phyloP scores from a whole-genome alignment of 495 filamentous ascomycete species.

The Clohesyomyces aquaticus region DNA sequence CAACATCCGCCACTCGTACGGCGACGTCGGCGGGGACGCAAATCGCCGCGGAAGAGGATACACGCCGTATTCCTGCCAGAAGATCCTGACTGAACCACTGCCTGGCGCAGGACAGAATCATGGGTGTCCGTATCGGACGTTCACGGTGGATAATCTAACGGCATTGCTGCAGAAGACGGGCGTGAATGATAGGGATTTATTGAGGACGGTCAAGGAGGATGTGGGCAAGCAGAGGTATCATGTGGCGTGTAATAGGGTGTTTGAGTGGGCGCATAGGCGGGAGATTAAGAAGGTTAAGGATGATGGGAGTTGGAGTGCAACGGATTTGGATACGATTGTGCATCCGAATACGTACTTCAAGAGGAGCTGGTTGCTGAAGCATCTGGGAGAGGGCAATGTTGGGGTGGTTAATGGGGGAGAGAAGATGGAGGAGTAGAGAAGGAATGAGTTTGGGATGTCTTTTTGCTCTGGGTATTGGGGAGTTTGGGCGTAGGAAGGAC shows the following conservation, averaged over 20 bases:
- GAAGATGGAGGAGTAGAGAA: constrained; percentile 33
- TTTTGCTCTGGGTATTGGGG: not conserved
- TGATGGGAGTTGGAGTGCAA: constrained; percentile 71
- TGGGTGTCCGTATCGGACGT: constrained; percentile 95
- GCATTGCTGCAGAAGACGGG: constrained; percentile 73
- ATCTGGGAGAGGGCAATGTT: constrained; percentile 55
- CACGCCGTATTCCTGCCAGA: constrained; percentile 89
- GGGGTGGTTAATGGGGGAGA: constrained; percentile 32
- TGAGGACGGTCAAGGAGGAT: constrained; percentile 84
- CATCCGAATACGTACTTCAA: constrained; percentile 99
- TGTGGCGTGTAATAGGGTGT: constrained; percentile 95
- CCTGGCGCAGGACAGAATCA: constrained; percentile 85
- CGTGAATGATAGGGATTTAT: constrained; percentile 72
- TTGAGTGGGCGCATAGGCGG: constrained; percentile 82
- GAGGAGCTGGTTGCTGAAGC: constrained; percentile 84
- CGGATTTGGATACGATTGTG: constrained; percentile 89
- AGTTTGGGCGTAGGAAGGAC: too few species aligned
- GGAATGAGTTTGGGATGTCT: not conserved
- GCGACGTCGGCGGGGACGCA: constrained; percentile 91
- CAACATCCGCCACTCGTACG: constrained; percentile 91
- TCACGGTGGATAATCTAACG: constrained; percentile 81
- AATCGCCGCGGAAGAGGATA: constrained; percentile 85
- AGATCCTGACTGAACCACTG: constrained; percentile 83
- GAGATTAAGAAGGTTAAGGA: constrained; percentile 91
- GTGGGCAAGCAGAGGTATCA: constrained; percentile 87